These are phyloP conservation scores for Cytospora piceicola DNA, from an alignment of 2,329 filamentous ascomycete genomes.

Conservation along the genomic window DNA sequence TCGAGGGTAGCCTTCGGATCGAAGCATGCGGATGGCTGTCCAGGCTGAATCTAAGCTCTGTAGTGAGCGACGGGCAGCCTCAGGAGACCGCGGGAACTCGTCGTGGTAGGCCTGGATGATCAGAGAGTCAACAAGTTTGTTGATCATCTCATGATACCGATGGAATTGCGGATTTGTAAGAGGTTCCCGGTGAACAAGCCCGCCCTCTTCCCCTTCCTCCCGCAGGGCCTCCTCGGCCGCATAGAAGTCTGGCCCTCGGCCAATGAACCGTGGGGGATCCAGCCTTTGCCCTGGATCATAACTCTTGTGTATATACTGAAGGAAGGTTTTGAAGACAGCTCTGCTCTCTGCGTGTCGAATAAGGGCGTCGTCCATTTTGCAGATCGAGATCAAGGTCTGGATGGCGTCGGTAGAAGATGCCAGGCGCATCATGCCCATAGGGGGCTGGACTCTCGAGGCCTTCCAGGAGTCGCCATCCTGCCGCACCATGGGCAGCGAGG, in stretches of 20 bases:
- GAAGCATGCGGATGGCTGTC: conserved; percentile 40
- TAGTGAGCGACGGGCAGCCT: conserved; percentile 29
- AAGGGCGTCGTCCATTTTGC: conserved; percentile 28
- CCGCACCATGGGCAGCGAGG: neutral
- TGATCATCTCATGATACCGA: conserved; percentile 33
- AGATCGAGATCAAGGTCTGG: conserved; percentile 31
- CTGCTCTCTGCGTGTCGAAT: conserved; percentile 18
- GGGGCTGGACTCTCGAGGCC: neutral
- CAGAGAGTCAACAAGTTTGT: conserved; percentile 39
- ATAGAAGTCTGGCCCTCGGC: conserved; percentile 18
- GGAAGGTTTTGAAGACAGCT: conserved; percentile 11
- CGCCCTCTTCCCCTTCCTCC: conserved; percentile 16
- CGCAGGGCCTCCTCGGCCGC: conserved; percentile 15
- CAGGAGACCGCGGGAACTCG: conserved; percentile 32
- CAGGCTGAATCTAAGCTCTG: conserved; percentile 39
- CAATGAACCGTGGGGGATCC: neutral
- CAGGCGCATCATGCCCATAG: neutral
- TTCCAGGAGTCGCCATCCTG: conserved; percentile 2
- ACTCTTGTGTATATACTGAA: conserved; percentile 17
- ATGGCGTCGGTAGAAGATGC: conserved; percentile 12
- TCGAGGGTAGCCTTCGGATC: conserved; percentile 41
- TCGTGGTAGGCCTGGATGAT: conserved; percentile 37
- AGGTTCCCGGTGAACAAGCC: conserved; percentile 31
- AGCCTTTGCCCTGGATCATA: conserved; percentile 16
- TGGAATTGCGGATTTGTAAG: conserved; percentile 32